Evolutionary conservation across 2,329 filamentous ascomycete genomes (phyloP), one percentile per base, ranked within the genome.

Genomic region (Colletotrichum higginsianum): DNA sequence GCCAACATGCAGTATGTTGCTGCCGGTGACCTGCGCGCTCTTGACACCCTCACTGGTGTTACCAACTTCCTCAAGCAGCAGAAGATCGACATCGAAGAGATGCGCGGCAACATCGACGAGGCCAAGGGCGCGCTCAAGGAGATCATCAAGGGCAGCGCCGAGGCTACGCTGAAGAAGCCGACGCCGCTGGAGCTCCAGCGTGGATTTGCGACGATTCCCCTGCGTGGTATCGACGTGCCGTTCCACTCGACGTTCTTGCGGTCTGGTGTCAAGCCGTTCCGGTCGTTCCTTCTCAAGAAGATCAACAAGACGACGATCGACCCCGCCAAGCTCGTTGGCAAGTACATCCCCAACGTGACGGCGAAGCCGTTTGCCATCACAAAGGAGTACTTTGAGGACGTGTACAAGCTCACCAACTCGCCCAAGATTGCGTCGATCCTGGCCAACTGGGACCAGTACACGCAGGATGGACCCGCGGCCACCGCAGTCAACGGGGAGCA

Each of bases 271-370:
- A 99, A 99, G 89, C 96, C 97, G 57, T 99, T 99, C 94, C 91
- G 96, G 76, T 96, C 92, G 55, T 99, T 99, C 90, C 84, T 99
- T 81, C 92, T 98, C 78, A 99, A 98, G 93, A 99, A 99, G 90
- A 98, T 99, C 86, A 95, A 98, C 89, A 98, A 97, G 91, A 98
- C 95, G 30, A 97, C 94, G 65, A 98, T 99, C 82, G 96, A 99
- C 82, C 96, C 96, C 6, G 93, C 94, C 82, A 98, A 98, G 88
- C 86, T 99, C 79, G 89, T 99, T 76, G 96, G 96, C 79, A 99
- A 99, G 86, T 99, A 99, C 86, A 98, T 99, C 76, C 96, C 96
- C 77, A 99, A 99, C 84, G 97, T 99, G 76, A 99, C 96, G 67
- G 96, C 96, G 70, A 92, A 92, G 84, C 96, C 96, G 18, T 99